phyloP scores from a whole-genome alignment of 2,329 filamentous ascomycete species.

The Alternaria burnsii region DNA sequence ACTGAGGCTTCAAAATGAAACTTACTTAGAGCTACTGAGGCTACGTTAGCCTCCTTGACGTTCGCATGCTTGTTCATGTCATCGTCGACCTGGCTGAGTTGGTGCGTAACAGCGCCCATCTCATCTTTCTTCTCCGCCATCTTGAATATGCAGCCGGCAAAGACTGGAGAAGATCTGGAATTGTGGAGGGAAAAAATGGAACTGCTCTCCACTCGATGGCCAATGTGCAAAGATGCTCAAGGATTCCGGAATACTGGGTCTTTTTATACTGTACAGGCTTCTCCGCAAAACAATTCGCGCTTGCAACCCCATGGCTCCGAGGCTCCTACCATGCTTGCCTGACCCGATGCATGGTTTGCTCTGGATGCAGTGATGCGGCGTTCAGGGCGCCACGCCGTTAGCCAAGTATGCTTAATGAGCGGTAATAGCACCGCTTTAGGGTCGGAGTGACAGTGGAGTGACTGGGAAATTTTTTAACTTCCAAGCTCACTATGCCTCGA shows the following conservation, averaged over 20 bases:
- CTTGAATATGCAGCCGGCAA: neutral
- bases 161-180: neutral
- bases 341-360: slow-evolving; percentile 26
- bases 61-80: slow-evolving; percentile 29
- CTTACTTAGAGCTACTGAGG: slow-evolving; percentile 43
- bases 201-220: slow-evolving; percentile 10
- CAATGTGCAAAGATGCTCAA: slow-evolving; percentile 8
- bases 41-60: slow-evolving; percentile 41
- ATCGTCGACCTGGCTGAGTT: slow-evolving; percentile 34
- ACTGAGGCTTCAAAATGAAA: neutral
- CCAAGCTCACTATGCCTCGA: slow-evolving; percentile 4
- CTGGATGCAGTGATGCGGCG: slow-evolving; percentile 12
- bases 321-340: slow-evolving; percentile 21
- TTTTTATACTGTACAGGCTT: slow-evolving; percentile 37
- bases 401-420: slow-evolving; percentile 34
- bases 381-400: slow-evolving; percentile 23
- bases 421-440: slow-evolving; percentile 17
- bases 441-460: slow-evolving; percentile 8
- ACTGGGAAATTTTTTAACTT: neutral
- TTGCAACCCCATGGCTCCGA: slow-evolving; percentile 25
- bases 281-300: slow-evolving; percentile 30
- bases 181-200: slow-evolving; percentile 9
- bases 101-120: slow-evolving; percentile 34
- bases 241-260: slow-evolving; percentile 27
- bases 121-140: slow-evolving; percentile 34